Base-by-base conservation (phyloP, 352 stramenopile genomes). In the Phytophthora sojae region DNA sequence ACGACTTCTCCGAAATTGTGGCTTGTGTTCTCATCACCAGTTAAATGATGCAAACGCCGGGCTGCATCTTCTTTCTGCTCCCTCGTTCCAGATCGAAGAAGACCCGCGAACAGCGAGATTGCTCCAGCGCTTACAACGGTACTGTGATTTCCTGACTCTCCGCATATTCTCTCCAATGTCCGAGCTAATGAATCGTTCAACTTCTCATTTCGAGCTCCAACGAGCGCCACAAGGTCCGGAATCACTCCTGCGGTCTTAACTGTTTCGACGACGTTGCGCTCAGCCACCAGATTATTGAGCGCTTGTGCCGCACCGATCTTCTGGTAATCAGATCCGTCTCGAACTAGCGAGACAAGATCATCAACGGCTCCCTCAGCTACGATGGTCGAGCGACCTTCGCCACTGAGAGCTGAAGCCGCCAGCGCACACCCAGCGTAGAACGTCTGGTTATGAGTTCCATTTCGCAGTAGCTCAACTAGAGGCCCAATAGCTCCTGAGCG, bases 61-160 rank as follows among this genome's bases (percentile, higher is more conserved):
- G 12, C 15, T 50, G 17, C 17, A 50, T 23, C 42, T 50, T 50
- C 14, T 19, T 50, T 50, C 42, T 50, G 42, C n/a, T 19, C 42
- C 2, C 19, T n/a, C 17, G 42, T 50, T 50, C 42, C 42, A 50
- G 42, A 50, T 50, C n/a, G 42, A 50, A 50, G 42, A 50, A 50
- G 42, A 5, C 6, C 17, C 42, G 19, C 7, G 17, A 23, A 11
- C 23, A 50, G 17, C 3, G 17, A 19, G 7, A 50, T 50, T 17
- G 15, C 42, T 7, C 42, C 17, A 11, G 42, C 17, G 3, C 7
- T 23, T 19, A 50, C 6, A 50, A 50, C 6, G 11, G 42, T 9
- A 11, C 6, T 50, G 42, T 17, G 9, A 17, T 17, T 19, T 50
- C 14, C 42, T 23, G 42, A n/a, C n/a, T 50, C n/a, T 21, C 15